Evolutionary conservation across 225 moss, liverwort and hornwort genomes (phyloP).

Genomic region (Anthoceros angustus): DNA sequence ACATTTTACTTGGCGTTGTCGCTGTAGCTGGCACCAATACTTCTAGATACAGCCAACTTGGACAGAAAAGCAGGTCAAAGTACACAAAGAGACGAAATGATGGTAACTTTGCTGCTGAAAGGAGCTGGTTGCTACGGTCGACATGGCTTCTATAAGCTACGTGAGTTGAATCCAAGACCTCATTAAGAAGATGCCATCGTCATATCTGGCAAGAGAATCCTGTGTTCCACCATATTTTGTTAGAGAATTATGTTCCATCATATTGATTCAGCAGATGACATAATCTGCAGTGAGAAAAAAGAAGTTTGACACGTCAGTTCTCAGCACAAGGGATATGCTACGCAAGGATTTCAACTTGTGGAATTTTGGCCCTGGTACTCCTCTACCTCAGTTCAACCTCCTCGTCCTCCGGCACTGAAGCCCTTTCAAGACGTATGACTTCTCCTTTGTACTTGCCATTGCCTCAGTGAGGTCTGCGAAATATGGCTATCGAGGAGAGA

Average conservation of each 20-base stretch:
- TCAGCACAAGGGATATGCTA: slow-evolving; percentile 11
- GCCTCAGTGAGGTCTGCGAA: slow-evolving; percentile 10
- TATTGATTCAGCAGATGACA: not conserved
- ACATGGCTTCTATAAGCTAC: slow-evolving; percentile 15
- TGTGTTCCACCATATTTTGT: not conserved
- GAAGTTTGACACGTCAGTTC: slow-evolving; percentile 11
- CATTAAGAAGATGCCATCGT: not conserved
- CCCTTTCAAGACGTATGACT: not conserved
- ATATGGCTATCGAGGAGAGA: slow-evolving; percentile 10
- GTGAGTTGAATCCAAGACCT: slow-evolving; percentile 7
- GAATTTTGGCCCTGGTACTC: slow-evolving; percentile 17
- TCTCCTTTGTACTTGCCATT: not conserved
- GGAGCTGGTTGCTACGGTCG: slow-evolving; percentile 22
- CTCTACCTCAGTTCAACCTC: not conserved
- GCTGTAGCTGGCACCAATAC: slow-evolving; percentile 16
- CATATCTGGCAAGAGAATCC: too few species aligned
- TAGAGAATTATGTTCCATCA: not conserved
- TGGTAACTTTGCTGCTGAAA: slow-evolving; percentile 15
- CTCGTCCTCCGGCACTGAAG: not conserved
- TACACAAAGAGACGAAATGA: slow-evolving; percentile 13
- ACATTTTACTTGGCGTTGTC: not conserved
- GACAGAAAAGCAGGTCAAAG: slow-evolving; percentile 8
- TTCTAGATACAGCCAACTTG: slow-evolving; percentile 19
- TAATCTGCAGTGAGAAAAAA: slow-evolving; percentile 13
- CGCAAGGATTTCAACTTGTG: slow-evolving; percentile 16